These are phyloP conservation scores for Bocquillonia castaneifolia DNA, from an alignment of 441 rosid genomes.

Conservation along the genomic window DNA sequence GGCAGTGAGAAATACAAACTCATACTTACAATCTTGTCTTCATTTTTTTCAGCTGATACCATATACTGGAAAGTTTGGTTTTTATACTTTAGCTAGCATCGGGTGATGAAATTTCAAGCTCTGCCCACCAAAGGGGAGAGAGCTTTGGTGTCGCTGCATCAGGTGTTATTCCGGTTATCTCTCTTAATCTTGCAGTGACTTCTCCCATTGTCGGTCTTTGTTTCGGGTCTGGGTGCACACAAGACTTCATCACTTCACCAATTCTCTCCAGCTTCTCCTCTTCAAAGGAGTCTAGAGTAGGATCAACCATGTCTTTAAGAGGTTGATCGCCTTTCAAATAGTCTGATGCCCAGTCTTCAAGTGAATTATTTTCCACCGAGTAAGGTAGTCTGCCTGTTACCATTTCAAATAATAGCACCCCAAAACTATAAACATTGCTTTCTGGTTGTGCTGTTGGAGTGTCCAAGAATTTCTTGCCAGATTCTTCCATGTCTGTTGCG, in stretches of 20 bases:
- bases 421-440: conserved; percentile 57
- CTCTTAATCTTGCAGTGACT: conserved; percentile 49
- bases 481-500: conserved; percentile 36
- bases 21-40: conserved; percentile 20
- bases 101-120: conserved; percentile 66
- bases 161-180: conserved; percentile 59
- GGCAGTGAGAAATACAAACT: conserved; percentile 17
- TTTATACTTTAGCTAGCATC: conserved; percentile 34
- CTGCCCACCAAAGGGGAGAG: conserved; percentile 94
- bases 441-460: conserved; percentile 32
- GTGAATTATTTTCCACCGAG: conserved; percentile 33
- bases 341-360: conserved; percentile 46
- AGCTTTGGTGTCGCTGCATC: conserved; percentile 61
- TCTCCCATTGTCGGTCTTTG: conserved; percentile 60
- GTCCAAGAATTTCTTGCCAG: conserved; percentile 29
- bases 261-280: conserved; percentile 48
- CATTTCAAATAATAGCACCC: conserved; percentile 61
- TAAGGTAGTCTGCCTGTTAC: conserved; percentile 62
- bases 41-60: conserved; percentile 5
- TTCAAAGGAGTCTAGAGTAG: conserved; percentile 45
- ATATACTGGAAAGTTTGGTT: not conserved
- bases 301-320: conserved; percentile 54
- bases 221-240: conserved; percentile 51
- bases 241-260: conserved; percentile 49
- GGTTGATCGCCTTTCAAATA: conserved; percentile 36